Conservation (phyloP, 192 early-diverging fungal genomes). For the Podila epigama region DNA sequence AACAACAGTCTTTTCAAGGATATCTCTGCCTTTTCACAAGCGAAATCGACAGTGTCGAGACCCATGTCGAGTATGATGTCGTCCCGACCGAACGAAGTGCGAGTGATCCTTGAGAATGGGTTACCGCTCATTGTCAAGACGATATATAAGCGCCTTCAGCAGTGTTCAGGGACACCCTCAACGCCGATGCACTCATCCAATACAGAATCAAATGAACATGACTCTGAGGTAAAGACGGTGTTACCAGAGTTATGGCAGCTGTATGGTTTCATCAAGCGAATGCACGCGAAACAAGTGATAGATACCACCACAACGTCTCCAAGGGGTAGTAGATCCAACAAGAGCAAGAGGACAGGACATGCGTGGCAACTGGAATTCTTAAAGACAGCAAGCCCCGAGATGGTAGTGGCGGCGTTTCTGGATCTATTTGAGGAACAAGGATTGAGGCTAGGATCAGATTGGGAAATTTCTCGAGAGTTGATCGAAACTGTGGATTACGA, state of each 20-base stretch:
- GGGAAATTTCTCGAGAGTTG: slow-evolving; percentile 13
- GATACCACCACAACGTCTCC: background rate
- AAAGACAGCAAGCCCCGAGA: slow-evolving; percentile 30
- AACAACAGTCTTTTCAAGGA: slow-evolving; percentile 18
- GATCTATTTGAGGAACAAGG: slow-evolving; percentile 24
- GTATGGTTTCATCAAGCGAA: background rate
- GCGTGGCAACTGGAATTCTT: slow-evolving; percentile 32
- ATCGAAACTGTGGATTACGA: slow-evolving; percentile 30
- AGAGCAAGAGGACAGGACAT: background rate
- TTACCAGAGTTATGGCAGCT: no score
- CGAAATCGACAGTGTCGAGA: background rate
- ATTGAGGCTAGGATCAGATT: slow-evolving; percentile 15
- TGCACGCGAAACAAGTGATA: background rate
- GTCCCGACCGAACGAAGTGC: background rate
- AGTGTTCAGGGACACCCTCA: no score
- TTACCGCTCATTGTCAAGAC: slow-evolving; percentile 19
- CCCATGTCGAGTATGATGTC: background rate
- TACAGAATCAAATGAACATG: no score
- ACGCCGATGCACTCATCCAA: no score
- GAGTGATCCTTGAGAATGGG: slow-evolving; percentile 7
- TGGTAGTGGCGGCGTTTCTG: slow-evolving; percentile 10
- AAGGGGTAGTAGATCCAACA: background rate
- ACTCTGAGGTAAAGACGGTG: no score
- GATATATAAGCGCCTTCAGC: background rate
- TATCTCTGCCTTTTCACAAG: background rate